Evolutionary conservation across 768 basidiomycete genomes (phyloP).

Genomic region (Gyrodon lividus): DNA sequence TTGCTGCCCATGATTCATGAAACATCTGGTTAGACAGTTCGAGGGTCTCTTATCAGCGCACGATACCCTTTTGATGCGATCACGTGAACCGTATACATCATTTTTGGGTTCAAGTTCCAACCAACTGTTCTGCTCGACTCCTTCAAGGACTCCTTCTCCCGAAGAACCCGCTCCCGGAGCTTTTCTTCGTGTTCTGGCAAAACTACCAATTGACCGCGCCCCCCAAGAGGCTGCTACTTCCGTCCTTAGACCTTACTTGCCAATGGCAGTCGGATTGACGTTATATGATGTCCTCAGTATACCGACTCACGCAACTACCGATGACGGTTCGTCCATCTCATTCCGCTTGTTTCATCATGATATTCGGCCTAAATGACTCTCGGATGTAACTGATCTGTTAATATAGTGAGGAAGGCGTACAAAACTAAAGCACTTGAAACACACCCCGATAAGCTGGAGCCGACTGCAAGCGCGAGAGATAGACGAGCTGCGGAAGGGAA

Average conservation of each 20-base stretch:
- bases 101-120: constrained; percentile 1
- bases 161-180: not conserved
- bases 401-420: constrained; percentile 65
- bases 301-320: constrained; percentile 41
- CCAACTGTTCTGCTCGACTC: not conserved
- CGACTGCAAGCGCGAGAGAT: constrained; percentile 47
- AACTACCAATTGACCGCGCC: not conserved
- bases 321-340: constrained; percentile 44
- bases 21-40: too few relatives aligned
- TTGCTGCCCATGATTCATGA: too few relatives aligned
- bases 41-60: too few relatives aligned
- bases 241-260: not conserved
- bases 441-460: constrained; percentile 70
- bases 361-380: constrained; percentile 1
- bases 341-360: constrained; percentile 1
- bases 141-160: not conserved
- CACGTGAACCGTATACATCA: constrained; percentile 7
- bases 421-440: constrained; percentile 67
- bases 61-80: not conserved
- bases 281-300: constrained; percentile 48
- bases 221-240: not conserved
- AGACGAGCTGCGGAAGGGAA: constrained; percentile 53
- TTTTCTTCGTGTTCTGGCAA: not conserved
- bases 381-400: not conserved
- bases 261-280: constrained; percentile 34